Evolutionary conservation across 2,329 filamentous ascomycete genomes (phyloP).

Genomic region (Beauveria medogensis): DNA sequence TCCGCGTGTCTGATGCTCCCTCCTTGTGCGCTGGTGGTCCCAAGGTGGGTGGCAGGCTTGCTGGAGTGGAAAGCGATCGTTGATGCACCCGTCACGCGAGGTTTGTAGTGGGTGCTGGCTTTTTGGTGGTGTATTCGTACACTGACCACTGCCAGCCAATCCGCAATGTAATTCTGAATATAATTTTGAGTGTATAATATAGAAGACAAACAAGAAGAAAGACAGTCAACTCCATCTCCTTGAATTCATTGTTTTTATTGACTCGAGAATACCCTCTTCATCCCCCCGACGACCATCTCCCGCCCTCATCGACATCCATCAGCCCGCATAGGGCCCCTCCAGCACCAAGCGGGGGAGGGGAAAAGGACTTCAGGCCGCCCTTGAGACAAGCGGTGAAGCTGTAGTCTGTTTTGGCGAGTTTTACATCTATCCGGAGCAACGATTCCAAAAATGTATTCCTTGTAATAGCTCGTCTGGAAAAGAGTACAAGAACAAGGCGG

Average conservation of each 20-base stretch:
- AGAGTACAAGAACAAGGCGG: background rate
- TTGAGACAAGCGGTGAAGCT: conserved; percentile 12
- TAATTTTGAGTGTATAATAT: background rate
- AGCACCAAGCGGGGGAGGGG: conserved; percentile 5
- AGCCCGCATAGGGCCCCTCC: background rate
- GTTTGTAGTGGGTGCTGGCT: background rate
- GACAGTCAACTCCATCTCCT: background rate
- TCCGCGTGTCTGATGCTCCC: conserved; percentile 2
- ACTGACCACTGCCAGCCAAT: background rate
- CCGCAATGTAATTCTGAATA: background rate
- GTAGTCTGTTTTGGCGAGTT: background rate
- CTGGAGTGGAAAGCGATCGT: background rate
- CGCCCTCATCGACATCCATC: conserved; percentile 5
- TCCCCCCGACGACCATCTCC: conserved; percentile 9
- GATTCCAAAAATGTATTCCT: background rate
- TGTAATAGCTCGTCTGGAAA: background rate
- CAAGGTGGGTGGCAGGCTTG: background rate
- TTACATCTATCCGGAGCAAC: background rate
- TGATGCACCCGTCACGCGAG: conserved; percentile 9
- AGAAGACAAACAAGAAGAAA: background rate
- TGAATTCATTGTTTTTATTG: background rate
- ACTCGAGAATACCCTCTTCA: background rate
- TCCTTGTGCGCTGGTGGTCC: background rate
- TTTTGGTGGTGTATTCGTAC: background rate
- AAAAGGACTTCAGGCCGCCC: background rate